Conservation (phyloP, 148 eudicot species). For the Camellia sinensis region DNA sequence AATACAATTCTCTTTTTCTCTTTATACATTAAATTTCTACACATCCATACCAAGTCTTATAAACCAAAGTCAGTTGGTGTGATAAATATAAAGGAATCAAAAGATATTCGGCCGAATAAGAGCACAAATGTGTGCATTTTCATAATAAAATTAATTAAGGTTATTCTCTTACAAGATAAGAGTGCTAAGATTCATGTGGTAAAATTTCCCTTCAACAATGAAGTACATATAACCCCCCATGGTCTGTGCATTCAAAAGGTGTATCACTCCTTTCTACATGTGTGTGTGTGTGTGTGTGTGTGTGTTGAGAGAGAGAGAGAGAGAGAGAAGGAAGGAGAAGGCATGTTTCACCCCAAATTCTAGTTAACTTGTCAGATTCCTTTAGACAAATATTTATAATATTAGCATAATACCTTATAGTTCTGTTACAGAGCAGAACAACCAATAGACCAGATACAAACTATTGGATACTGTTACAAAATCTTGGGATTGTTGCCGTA, state of each 20-base stretch:
- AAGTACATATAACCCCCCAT: not conserved
- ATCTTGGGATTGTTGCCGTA: not conserved
- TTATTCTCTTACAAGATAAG: not conserved
- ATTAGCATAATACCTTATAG: not conserved
- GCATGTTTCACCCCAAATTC: conserved; percentile 1
- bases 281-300: not conserved
- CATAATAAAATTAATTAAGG: not conserved
- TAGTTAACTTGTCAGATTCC: not conserved
- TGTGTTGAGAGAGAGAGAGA: not conserved
- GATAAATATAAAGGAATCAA: not conserved
- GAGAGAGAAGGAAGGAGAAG: not conserved
- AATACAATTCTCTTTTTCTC: no score
- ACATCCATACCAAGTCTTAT: not conserved
- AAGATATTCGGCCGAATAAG: not conserved
- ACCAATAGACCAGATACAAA: conserved; percentile 1
- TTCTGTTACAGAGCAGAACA: not conserved
- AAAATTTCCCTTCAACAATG: not conserved
- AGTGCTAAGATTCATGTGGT: not conserved
- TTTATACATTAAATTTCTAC: no score
- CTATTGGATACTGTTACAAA: not conserved
- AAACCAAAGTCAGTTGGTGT: not conserved
- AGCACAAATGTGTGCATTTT: not conserved
- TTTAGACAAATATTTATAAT: not conserved
- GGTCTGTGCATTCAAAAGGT: not conserved
- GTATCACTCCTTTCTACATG: not conserved